Evolutionary conservation across 2,329 filamentous ascomycete genomes (phyloP), one percentile per base, ranked within the genome.

Genomic region (Diaporthe sp.): DNA sequence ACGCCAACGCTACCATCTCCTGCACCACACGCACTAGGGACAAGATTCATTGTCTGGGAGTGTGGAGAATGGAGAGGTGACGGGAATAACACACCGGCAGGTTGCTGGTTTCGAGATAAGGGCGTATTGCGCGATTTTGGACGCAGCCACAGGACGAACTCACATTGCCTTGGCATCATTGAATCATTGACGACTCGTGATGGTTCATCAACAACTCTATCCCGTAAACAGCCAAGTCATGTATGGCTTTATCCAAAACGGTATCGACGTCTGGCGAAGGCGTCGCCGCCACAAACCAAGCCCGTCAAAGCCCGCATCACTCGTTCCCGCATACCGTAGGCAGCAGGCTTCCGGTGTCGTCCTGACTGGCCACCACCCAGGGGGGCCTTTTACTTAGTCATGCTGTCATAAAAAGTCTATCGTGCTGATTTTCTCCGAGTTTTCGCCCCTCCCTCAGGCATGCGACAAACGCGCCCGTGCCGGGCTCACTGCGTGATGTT

Each of bases 201-300:
- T 42, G 47, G 49, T 53, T 55, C n/a, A 31, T 39, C 49, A 70
- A 5, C 25, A 42, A 70, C 49, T 53, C 65, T 70, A 70, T 55
- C n/a, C 49, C 34, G 47, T 42, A 55, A 70, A 55, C 47, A 70
- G 65, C 65, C 65, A 55, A 70, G 65, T 55, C 65, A 42, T 70
- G 49, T 28, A 42, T 55, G 49, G 47, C 65, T 55, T 12, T 42
- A 70, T 70, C 65, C 65, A 55, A 70, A 70, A 70, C 65, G 65
- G 49, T 10, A n/a, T 55, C 65, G 47, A 68, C 34, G 65, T 51
- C 65, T 68, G 47, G 65, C 65, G 47, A 53, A 13, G 65, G 47
- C 65, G 49, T 70, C 49, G 65, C 65, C 49, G 34, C 65, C 49
- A 68, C 65, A 53, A n/a, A 28, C 28, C 47, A 53, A 39, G 60